Conservation (phyloP, 2,329 filamentous ascomycete genomes). For the Alternaria burnsii region DNA sequence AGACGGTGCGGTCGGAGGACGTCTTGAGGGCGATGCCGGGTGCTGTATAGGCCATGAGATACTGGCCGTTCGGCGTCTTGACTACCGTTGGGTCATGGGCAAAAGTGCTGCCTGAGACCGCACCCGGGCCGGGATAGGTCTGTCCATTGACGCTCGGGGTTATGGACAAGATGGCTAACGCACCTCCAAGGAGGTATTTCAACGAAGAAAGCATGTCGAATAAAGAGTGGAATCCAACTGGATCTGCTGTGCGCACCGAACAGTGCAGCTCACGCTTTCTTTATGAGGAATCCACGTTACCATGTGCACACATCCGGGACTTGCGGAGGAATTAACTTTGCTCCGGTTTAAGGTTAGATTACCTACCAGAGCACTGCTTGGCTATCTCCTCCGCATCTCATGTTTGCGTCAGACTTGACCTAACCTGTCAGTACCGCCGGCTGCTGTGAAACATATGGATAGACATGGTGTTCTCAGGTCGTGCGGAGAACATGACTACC, state of each 20-base stretch:
- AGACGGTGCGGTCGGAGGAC: not conserved
- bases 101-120: not conserved
- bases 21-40: not conserved
- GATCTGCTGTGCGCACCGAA: not conserved
- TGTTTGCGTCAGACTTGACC: slow-evolving; percentile 26
- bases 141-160: not conserved
- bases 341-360: not conserved
- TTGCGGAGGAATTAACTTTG: not conserved
- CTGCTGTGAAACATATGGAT: slow-evolving; percentile 7
- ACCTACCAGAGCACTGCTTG: not conserved
- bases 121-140: not conserved
- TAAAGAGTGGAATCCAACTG: not conserved
- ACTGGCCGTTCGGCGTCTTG: not conserved
- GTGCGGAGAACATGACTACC: not conserved
- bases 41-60: not conserved
- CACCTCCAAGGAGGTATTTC: not conserved
- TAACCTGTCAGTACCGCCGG: slow-evolving; percentile 7
- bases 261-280: not conserved
- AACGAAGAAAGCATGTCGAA: not conserved
- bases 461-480: not conserved
- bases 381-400: slow-evolving; percentile 10
- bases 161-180: not conserved
- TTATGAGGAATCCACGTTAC: not conserved
- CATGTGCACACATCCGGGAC: not conserved
- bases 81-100: not conserved